phyloP scores from a whole-genome alignment of 2,329 filamentous ascomycete genomes.

The Neurospora sp. region DNA sequence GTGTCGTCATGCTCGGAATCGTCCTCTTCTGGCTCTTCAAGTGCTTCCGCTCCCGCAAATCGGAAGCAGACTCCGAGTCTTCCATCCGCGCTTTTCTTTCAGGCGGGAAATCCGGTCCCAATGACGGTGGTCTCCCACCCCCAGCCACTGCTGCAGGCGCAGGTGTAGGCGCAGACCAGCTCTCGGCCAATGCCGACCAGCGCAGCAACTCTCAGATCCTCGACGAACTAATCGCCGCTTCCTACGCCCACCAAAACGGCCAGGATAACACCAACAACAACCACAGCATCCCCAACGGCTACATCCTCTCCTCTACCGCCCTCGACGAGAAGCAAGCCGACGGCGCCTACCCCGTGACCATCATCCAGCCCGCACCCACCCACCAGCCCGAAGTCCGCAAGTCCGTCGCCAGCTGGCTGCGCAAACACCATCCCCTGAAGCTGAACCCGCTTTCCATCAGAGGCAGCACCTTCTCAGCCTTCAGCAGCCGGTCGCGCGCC shows the following conservation, averaged over 20 bases:
- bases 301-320: neutral
- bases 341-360: neutral
- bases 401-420: constrained; percentile 19
- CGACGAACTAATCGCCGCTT: constrained; percentile 15
- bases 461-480: constrained; percentile 7
- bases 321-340: constrained; percentile 12
- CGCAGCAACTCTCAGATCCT: constrained; percentile 13
- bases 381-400: constrained; percentile 12
- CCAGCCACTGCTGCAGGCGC: neutral
- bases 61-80: neutral
- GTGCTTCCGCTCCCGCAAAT: neutral
- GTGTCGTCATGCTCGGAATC: constrained; percentile 1
- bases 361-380: constrained; percentile 8
- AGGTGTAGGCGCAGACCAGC: neutral
- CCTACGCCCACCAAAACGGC: constrained; percentile 16
- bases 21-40: constrained; percentile 4
- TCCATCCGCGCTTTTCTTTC: neutral
- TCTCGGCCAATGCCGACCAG: neutral
- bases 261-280: neutral
- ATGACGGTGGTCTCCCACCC: neutral
- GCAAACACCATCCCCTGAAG: constrained; percentile 18
- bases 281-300: constrained; percentile 3
- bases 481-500: neutral
- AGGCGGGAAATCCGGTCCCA: neutral
- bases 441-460: constrained; percentile 12